phyloP scores from a whole-genome alignment of 805 yeast species.

The Scheffersomyces stipitis region DNA sequence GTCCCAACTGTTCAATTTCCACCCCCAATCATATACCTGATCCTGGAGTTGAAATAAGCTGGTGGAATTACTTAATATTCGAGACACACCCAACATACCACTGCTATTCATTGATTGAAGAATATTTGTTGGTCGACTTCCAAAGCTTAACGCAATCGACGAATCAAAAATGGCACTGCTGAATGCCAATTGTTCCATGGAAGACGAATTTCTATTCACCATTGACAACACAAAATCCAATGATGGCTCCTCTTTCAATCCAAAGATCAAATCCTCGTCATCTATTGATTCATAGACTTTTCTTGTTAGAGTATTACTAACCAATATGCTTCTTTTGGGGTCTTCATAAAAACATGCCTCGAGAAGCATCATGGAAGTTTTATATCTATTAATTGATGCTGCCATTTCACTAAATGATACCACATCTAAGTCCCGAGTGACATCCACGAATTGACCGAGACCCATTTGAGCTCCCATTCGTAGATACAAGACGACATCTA shows the following conservation, averaged over 20 bases:
- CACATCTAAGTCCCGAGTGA: slow-evolving; percentile 31
- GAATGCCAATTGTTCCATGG: slow-evolving; percentile 47
- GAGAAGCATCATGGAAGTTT: slow-evolving; percentile 47
- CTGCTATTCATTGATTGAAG: slow-evolving; percentile 42
- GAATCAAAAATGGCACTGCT: slow-evolving; percentile 60
- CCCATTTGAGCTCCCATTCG: slow-evolving; percentile 40
- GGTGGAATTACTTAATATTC: slow-evolving; percentile 28
- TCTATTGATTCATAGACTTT: slow-evolving; percentile 52
- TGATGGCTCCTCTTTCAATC: slow-evolving; percentile 60
- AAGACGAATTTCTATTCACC: slow-evolving; percentile 27
- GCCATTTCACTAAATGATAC: slow-evolving; percentile 30
- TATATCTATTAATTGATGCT: slow-evolving; percentile 28
- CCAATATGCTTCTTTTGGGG: background rate
- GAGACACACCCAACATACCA: slow-evolving; percentile 62
- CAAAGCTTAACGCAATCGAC: slow-evolving; percentile 13
- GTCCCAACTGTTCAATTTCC: slow-evolving; percentile 82
- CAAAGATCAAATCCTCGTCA: slow-evolving; percentile 63
- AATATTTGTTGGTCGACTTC: slow-evolving; percentile 13
- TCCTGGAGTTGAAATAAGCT: too few relatives aligned
- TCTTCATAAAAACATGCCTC: too few relatives aligned
- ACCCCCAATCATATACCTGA: slow-evolving; percentile 57
- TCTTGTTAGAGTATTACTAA: background rate
- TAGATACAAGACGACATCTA: slow-evolving; percentile 27
- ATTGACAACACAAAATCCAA: slow-evolving; percentile 51
- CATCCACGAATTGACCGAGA: slow-evolving; percentile 20